Evolutionary conservation across 371 early-diverging fungal species (phyloP), one percentile per base, ranked within the genome.

Genomic region (Furculomyces boomerangus): DNA sequence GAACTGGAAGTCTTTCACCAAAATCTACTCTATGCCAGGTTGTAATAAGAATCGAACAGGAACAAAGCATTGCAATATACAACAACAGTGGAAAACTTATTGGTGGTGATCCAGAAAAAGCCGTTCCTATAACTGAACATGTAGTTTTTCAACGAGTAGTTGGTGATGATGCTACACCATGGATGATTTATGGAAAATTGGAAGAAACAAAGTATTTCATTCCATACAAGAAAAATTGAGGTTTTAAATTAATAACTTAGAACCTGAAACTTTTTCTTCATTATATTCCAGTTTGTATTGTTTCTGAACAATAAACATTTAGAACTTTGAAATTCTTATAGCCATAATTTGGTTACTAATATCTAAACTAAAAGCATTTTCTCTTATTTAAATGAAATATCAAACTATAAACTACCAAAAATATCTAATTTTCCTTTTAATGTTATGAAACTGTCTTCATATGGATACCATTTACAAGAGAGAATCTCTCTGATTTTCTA

Each of bases 131-230:
- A 13, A 61, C 69, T 29, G 84, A 84, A 60, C 80, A 81, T 54
- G 68, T 80, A 47, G 81, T 84, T 3, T 80, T 81, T 66, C 86
- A 85, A 64, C 68, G 80, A 53, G 70, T 76, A 13, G 70, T 83
- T 35, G 72, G 77, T 10, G 74, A 80, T 51, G 71, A 75, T 25
- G 73, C 71, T 30, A 76, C 79, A 49, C 73, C 76, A 49, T 85
- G 86, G 86, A 67, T 67, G 53, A 74, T 85, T 28, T 81, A 79
- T 56, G 80, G 82, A 57, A 83, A 83, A 64, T 59, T 79, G 20
- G 70, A 79, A 13, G 65, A 74, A 5, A 69, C 76, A 14, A 70
- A 71, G 52, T 68, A 60, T 57, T 57, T 65, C 26, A 30, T 43
- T 53, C 56, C 62, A 3, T n/a, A 26, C 43, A 30, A 16, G 25